Base-by-base conservation (phyloP, 164 flowering plant species). In the Akebia trifoliata region DNA sequence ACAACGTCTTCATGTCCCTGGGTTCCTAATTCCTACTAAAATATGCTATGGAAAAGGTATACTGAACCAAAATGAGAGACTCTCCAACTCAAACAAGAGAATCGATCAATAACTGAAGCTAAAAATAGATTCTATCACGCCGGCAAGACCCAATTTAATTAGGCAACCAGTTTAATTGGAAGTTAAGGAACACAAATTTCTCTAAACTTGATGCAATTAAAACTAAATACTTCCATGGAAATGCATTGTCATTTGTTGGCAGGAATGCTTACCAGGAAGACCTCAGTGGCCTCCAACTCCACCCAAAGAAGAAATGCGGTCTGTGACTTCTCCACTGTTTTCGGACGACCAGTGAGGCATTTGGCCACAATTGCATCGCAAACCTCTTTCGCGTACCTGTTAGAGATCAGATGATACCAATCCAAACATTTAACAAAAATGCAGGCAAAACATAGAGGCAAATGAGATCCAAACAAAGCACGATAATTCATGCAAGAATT, bases 271-370 rank as follows among this genome's bases (percentile, higher is more conserved):
- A 94, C 99, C 86, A 94, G 67, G 69, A 90, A 90, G 44, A 74
- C 84, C 2, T 94, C 99, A 2, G 81, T 82, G 4, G 96, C 97
- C 73, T 90, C 99, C 75, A 90, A 66, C 70, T 94, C 97, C 15
- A 94, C 79, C 99, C 99, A 94, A 10, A 94, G 90, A 77, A 94
- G 60, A 63, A 94, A 94, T 0, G 59, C 78, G 3, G 75, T 74
- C 67, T 90, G 97, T 9, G 99, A 78, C 77, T 94, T 94, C 80
- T 90, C 96, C 75, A 94, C 97, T 2, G 97, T 94, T 77, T 90
- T 94, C 0, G 99, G 95, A 61, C 97, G 72, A 31, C 99, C 96
- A 0, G 89, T 86, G 32, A 94, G 78, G 67, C 99, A 94, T 66
- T 94, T 94, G 0, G 93, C 93, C 25, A 74, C 84, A 70, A 94